A percentile compares a stretch with the other conserved stretches of the same genome.
These are phyloP conservation scores for Fusarium ambrosium DNA, from an alignment of 2,329 filamentous ascomycete genomes.

Conservation along the genomic window DNA sequence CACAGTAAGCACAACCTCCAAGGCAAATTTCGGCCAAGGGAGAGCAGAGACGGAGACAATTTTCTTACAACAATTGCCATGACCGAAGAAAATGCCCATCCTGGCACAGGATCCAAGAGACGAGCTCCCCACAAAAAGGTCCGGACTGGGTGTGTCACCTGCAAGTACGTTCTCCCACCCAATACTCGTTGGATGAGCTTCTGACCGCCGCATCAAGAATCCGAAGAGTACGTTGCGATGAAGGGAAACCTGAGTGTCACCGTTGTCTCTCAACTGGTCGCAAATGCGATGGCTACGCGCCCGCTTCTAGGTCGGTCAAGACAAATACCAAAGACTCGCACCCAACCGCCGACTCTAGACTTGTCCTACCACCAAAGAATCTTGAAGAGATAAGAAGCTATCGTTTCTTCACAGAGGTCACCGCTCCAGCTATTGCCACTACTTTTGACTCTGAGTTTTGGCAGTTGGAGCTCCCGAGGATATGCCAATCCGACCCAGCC, in stretches of 20 bases:
- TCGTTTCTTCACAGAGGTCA: constrained; percentile 8
- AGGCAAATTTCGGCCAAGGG: neutral
- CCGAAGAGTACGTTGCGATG: constrained; percentile 4
- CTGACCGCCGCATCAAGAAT: neutral
- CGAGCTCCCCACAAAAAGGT: constrained; percentile 9
- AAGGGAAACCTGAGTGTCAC: neutral
- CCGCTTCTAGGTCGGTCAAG: neutral
- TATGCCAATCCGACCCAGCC: constrained; percentile 12
- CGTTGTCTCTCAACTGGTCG: constrained; percentile 1
- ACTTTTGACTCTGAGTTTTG: constrained; percentile 12
- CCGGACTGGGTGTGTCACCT: constrained; percentile 2
- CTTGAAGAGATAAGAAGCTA: constrained; percentile 14
- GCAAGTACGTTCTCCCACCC: constrained; percentile 2
- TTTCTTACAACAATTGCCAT: neutral
- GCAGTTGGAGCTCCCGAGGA: constrained; percentile 10
- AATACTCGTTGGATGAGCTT: neutral
- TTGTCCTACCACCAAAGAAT: constrained; percentile 1
- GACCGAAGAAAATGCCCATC: neutral
- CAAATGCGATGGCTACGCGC: neutral
- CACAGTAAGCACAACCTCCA: neutral
- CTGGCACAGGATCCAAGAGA: constrained; percentile 11
- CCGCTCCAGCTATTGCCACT: constrained; percentile 5
- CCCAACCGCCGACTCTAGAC: neutral
- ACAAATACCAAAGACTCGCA: neutral
- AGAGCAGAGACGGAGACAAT: neutral